These are phyloP conservation scores for Quercus agrifolia DNA, from an alignment of 306 rosid species.

Conservation along the genomic window DNA sequence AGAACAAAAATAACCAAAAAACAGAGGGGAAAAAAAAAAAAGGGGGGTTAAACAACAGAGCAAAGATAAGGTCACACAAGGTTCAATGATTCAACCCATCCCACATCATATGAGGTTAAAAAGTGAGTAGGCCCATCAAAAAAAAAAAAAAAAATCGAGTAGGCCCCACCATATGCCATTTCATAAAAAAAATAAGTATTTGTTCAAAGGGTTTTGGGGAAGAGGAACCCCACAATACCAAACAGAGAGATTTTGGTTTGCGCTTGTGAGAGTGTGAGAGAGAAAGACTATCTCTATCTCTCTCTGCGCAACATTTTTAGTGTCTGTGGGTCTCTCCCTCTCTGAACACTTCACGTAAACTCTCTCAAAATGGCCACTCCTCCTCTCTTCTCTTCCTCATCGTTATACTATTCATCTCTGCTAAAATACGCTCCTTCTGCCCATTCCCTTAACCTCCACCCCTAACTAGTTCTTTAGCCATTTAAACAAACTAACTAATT, in stretches of 20 bases:
- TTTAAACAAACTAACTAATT: neutral
- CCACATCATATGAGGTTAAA: constrained; percentile 51
- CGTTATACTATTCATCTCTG: neutral
- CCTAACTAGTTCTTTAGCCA: neutral
- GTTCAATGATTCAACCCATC: constrained; percentile 52
- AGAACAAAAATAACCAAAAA: neutral
- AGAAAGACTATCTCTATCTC: neutral
- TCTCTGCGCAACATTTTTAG: neutral
- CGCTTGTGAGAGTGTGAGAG: neutral
- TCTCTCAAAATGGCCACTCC: constrained; percentile 19
- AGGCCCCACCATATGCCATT: constrained; percentile 18
- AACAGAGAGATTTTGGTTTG: no score
- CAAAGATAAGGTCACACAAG: constrained; percentile 4
- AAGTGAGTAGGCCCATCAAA: constrained; percentile 12
- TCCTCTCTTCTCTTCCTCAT: neutral
- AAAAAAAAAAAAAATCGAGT: constrained; percentile 20
- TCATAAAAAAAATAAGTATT: constrained; percentile 27
- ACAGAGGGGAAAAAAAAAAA: neutral
- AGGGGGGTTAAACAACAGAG: neutral
- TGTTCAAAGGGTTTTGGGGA: constrained; percentile 31
- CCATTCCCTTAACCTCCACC: constrained; percentile 23
- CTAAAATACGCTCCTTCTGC: constrained; percentile 41
- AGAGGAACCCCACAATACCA: constrained; percentile 2
- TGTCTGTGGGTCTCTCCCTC: neutral
- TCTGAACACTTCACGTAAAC: neutral